Conservation (phyloP, 2,329 filamentous ascomycete genomes). For the Acrodontium crateriforme region DNA sequence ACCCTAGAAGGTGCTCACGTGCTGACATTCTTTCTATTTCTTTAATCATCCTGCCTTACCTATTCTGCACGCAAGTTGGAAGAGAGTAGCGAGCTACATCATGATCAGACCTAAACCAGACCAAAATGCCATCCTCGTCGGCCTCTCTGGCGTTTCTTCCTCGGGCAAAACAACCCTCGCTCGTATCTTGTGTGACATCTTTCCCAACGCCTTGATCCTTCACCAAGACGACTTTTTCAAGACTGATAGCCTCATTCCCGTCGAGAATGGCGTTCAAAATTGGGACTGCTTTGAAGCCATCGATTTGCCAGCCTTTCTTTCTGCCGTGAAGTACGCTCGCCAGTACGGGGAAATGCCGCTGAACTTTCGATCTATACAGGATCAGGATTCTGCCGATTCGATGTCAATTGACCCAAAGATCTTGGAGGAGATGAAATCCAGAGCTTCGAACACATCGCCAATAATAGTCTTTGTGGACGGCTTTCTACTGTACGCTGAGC, state of each 20-base stretch:
- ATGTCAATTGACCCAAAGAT: slow-evolving; percentile 25
- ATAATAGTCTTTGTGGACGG: slow-evolving; percentile 68
- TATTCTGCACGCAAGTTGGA: too few species aligned
- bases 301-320: slow-evolving; percentile 53
- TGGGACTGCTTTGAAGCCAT: slow-evolving; percentile 85
- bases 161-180: slow-evolving; percentile 92
- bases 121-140: slow-evolving; percentile 47
- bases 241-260: slow-evolving; percentile 53
- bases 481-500: slow-evolving; percentile 65
- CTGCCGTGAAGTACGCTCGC: slow-evolving; percentile 57
- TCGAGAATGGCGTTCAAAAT: slow-evolving; percentile 47
- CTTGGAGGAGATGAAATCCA: slow-evolving; percentile 18
- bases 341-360: slow-evolving; percentile 48
- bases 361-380: slow-evolving; percentile 41
- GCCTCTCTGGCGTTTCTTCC: slow-evolving; percentile 78
- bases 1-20: too few species aligned
- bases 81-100: too few species aligned
- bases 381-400: slow-evolving; percentile 37
- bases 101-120: too few species aligned
- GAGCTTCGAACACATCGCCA: slow-evolving; percentile 13
- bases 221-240: slow-evolving; percentile 96
- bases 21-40: too few species aligned
- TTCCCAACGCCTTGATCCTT: slow-evolving; percentile 63
- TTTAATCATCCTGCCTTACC: too few species aligned
- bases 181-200: slow-evolving; percentile 67